phyloP scores from a whole-genome alignment of 306 rosid genomes.

The Fagus sylvatica region DNA sequence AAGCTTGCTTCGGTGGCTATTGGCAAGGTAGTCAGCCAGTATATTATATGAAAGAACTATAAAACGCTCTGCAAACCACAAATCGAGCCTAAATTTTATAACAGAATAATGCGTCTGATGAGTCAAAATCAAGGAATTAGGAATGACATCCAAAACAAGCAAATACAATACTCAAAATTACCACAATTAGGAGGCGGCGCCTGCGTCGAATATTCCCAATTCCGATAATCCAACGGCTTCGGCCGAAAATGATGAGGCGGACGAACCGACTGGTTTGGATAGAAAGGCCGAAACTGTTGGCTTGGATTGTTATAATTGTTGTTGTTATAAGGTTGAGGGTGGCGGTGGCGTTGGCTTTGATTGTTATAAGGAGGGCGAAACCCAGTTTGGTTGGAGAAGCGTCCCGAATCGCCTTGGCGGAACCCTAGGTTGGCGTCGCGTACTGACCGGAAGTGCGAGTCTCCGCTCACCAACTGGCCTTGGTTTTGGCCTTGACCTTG shows the following conservation, averaged over 20 bases:
- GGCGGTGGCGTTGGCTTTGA: constrained; percentile 31
- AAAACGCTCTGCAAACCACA: constrained; percentile 61
- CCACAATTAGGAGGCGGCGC: constrained; percentile 52
- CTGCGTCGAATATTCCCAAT: constrained; percentile 66
- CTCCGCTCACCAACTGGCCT: constrained; percentile 46
- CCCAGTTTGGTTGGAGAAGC: constrained; percentile 35
- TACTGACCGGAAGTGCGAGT: constrained; percentile 54
- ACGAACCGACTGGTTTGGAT: constrained; percentile 11
- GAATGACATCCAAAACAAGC: background rate
- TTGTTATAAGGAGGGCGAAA: constrained; percentile 13
- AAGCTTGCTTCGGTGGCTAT: constrained; percentile 62
- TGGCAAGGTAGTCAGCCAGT: constrained; percentile 85
- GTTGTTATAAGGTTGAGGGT: background rate
- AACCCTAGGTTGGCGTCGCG: constrained; percentile 54
- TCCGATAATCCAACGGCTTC: constrained; percentile 56
- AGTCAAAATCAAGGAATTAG: background rate
- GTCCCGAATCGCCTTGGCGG: constrained; percentile 51
- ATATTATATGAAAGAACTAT: constrained; percentile 80
- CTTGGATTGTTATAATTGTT: background rate
- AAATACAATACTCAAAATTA: constrained; percentile 15
- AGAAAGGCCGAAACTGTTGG: constrained; percentile 22
- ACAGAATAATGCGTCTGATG: background rate
- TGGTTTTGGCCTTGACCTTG: background rate
- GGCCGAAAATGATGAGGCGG: constrained; percentile 23
- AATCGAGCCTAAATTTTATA: background rate